Evolutionary conservation across 2,329 filamentous ascomycete species (phyloP).

Genomic region (Dothideomycetidae sp.): DNA sequence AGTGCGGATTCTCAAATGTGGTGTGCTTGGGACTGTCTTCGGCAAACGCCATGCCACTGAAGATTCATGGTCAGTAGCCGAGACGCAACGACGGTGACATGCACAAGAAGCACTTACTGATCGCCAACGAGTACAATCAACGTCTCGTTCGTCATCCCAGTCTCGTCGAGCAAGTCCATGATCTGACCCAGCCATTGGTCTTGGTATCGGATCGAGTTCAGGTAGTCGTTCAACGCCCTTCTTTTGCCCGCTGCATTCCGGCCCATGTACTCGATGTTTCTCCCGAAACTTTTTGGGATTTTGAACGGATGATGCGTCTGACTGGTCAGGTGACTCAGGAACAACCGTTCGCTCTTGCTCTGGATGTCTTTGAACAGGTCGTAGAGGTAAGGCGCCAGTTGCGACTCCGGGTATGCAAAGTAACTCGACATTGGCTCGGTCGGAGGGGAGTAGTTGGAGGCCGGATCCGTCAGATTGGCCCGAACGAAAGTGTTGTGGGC

Average conservation of each 20-base stretch:
- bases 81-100: background rate
- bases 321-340: conserved; percentile 25
- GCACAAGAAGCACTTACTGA: conserved; percentile 15
- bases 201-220: conserved; percentile 29
- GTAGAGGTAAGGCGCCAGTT: conserved; percentile 26
- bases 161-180: conserved; percentile 29
- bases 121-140: conserved; percentile 35
- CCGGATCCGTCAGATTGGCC: conserved; percentile 18
- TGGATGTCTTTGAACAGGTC: conserved; percentile 23
- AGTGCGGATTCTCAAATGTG: conserved; percentile 31
- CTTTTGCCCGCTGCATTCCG: background rate
- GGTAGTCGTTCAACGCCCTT: conserved; percentile 25
- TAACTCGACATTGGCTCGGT: conserved; percentile 26
- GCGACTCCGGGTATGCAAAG: conserved; percentile 31
- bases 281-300: conserved; percentile 18
- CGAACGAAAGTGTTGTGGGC: conserved; percentile 17
- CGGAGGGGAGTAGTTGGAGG: background rate
- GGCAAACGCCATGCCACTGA: conserved; percentile 23
- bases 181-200: conserved; percentile 28
- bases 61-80: background rate
- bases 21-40: conserved; percentile 25
- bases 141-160: conserved; percentile 31
- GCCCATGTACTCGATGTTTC: background rate
- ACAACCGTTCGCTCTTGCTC: conserved; percentile 22
- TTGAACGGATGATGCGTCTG: conserved; percentile 32